These are phyloP conservation scores for Saccharomycopsis hybrid DNA, from an alignment of 1,139 yeast species.

Conservation along the genomic window DNA sequence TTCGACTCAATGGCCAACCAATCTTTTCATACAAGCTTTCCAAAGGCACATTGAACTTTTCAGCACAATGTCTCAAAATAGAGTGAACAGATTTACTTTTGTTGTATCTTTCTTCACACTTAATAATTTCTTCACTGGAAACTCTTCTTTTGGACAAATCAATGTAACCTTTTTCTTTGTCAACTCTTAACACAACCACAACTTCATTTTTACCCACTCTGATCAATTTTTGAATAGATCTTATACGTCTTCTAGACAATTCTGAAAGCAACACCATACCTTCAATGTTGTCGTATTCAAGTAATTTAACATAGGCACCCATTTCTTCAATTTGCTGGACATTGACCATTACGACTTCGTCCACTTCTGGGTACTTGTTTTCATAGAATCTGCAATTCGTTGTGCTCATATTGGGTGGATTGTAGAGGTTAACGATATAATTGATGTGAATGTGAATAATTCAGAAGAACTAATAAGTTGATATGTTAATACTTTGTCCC, in stretches of 20 bases:
- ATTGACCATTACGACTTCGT: constrained; percentile 97
- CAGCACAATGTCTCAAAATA: constrained; percentile 96
- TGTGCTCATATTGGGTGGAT: constrained; percentile 51
- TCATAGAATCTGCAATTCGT: constrained; percentile 95
- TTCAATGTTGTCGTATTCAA: constrained; percentile 96
- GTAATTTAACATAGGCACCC: constrained; percentile 94
- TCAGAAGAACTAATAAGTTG: too few relatives aligned
- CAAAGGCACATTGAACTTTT: constrained; percentile 82
- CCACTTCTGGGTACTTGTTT: constrained; percentile 97
- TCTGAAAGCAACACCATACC: constrained; percentile 97
- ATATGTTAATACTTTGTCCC: too few relatives aligned
- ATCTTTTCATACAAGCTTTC: constrained; percentile 80
- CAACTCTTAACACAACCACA: constrained; percentile 97
- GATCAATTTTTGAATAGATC: constrained; percentile 94
- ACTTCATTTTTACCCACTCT: constrained; percentile 99
- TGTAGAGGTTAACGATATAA: too few relatives aligned
- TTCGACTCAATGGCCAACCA: constrained; percentile 97
- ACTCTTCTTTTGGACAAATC: constrained; percentile 97
- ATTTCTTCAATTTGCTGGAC: constrained; percentile 97
- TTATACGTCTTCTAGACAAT: constrained; percentile 95
- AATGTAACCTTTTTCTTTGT: constrained; percentile 96
- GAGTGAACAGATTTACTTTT: constrained; percentile 97
- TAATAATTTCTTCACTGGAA: constrained; percentile 93
- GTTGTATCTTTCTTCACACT: constrained; percentile 96
- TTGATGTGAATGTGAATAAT: too few relatives aligned